Conservation (phyloP, 2,329 filamentous ascomycete genomes). For the Xylariales sp. region DNA sequence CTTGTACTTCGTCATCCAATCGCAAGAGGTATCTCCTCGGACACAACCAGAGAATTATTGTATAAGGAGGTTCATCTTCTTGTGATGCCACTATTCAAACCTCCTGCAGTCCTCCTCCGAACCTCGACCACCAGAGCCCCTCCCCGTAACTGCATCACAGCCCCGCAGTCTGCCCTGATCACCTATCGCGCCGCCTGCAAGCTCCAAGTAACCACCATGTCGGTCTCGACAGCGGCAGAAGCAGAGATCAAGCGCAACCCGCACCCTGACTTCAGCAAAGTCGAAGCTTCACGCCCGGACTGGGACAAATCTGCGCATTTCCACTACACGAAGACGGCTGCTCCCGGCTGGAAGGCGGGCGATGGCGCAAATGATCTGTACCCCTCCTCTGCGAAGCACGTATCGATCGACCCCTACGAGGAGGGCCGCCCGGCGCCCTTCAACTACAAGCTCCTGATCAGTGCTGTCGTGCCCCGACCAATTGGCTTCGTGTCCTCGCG, state of each 20-base stretch:
- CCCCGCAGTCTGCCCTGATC: constrained; percentile 4
- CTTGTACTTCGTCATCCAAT: too few relatives aligned
- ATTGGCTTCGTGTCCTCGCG: constrained; percentile 61
- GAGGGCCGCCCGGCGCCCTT: constrained; percentile 59
- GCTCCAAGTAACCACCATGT: constrained; percentile 16
- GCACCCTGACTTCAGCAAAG: constrained; percentile 69
- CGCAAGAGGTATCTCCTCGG: too few relatives aligned
- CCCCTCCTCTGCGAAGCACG: constrained; percentile 41
- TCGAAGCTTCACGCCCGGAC: constrained; percentile 61
- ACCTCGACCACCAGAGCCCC: constrained; percentile 3
- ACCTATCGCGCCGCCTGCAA: constrained; percentile 4
- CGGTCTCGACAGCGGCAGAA: constrained; percentile 20
- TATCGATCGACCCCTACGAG: constrained; percentile 77
- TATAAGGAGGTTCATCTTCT: too few relatives aligned
- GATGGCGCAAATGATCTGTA: constrained; percentile 55
- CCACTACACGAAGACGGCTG: constrained; percentile 57
- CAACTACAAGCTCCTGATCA: constrained; percentile 94
- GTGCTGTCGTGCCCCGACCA: constrained; percentile 74
- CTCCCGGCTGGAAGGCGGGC: constrained; percentile 62
- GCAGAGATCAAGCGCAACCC: constrained; percentile 55
- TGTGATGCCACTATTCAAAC: constrained; percentile 1
- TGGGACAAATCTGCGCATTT: constrained; percentile 48
- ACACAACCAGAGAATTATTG: too few relatives aligned
- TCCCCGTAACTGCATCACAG: constrained; percentile 2
- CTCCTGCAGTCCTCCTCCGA: neutral